phyloP scores from a whole-genome alignment of 2,329 filamentous ascomycete species.

The Pyricularia sp. region DNA sequence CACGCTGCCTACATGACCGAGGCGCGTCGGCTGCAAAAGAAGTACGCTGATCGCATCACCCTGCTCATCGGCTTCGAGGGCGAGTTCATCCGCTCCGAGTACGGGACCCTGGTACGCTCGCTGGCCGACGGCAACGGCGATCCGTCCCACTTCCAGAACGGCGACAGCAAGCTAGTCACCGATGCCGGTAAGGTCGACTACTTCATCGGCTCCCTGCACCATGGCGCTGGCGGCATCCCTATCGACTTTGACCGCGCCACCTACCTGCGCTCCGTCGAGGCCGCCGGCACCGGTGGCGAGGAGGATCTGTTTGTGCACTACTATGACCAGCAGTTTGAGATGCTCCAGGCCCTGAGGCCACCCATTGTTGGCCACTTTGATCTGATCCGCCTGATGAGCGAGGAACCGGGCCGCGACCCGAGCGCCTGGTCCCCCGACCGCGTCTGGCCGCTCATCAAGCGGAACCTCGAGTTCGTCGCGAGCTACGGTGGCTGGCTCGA shows the following conservation, averaged over 20 bases:
- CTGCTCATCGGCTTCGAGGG: constrained; percentile 86
- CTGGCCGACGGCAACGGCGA: constrained; percentile 49
- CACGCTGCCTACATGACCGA: constrained; percentile 69
- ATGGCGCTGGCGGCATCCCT: constrained; percentile 70
- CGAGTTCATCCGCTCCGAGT: constrained; percentile 76
- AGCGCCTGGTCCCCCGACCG: constrained; percentile 20
- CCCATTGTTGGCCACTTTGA: constrained; percentile 90
- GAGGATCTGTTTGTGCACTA: constrained; percentile 72
- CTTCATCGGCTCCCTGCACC: constrained; percentile 83
- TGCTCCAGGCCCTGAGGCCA: constrained; percentile 65
- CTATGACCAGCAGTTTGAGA: constrained; percentile 77
- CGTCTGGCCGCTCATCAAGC: constrained; percentile 65
- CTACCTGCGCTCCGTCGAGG: constrained; percentile 53
- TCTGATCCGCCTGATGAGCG: constrained; percentile 72
- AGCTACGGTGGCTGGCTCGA: constrained; percentile 77
- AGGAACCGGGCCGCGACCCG: constrained; percentile 55
- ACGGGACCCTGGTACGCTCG: constrained; percentile 43
- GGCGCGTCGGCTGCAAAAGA: constrained; percentile 60
- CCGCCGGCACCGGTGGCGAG: constrained; percentile 38
- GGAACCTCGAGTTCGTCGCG: constrained; percentile 65
- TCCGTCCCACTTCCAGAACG: constrained; percentile 51
- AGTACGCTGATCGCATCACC: constrained; percentile 62
- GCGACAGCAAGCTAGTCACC: constrained; percentile 1
- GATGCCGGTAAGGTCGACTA: constrained; percentile 56
- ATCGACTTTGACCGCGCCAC: constrained; percentile 73